These are phyloP conservation scores for Centella asiatica DNA, from an alignment of 129 eudicot genomes.

Conservation along the genomic window DNA sequence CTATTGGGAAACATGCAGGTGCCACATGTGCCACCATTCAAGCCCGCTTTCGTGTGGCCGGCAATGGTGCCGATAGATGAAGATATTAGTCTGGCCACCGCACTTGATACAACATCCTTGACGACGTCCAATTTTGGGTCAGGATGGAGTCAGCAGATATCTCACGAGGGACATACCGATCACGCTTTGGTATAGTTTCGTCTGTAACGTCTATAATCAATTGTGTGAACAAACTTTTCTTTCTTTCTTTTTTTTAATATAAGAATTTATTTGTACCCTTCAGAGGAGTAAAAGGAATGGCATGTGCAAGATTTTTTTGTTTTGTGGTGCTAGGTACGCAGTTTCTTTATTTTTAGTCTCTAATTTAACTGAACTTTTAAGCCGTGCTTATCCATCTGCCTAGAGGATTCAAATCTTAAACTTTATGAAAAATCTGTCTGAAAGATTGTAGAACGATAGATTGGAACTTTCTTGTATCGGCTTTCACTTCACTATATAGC, in stretches of 20 bases:
- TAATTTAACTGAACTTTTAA: too few species aligned
- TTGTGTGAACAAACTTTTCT: not conserved
- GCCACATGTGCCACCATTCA: conserved; percentile 65
- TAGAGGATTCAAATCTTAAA: too few species aligned
- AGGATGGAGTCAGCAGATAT: conserved; percentile 48
- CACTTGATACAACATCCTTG: conserved; percentile 32
- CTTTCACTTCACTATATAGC: too few species aligned
- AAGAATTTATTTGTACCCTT: conserved; percentile 1
- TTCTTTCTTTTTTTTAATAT: not conserved
- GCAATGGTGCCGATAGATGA: conserved; percentile 43
- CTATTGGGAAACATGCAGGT: conserved; percentile 46
- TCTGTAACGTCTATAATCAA: conserved; percentile 17
- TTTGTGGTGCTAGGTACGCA: too few species aligned
- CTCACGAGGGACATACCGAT: conserved; percentile 30
- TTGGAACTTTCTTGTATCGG: too few species aligned
- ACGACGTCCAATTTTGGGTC: conserved; percentile 45
- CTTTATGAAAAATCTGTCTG: too few species aligned
- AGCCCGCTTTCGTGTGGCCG: conserved; percentile 84
- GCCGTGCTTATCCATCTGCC: too few species aligned
- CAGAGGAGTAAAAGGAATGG: too few species aligned
- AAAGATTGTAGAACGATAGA: too few species aligned
- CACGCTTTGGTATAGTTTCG: conserved; percentile 48
- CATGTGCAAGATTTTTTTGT: too few species aligned
- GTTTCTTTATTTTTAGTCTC: too few species aligned
- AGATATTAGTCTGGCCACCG: conserved; percentile 29